Evolutionary conservation across 139 green algal genomes (phyloP), one percentile per base, ranked within the genome.

Genomic region (Chlorella sp.): DNA sequence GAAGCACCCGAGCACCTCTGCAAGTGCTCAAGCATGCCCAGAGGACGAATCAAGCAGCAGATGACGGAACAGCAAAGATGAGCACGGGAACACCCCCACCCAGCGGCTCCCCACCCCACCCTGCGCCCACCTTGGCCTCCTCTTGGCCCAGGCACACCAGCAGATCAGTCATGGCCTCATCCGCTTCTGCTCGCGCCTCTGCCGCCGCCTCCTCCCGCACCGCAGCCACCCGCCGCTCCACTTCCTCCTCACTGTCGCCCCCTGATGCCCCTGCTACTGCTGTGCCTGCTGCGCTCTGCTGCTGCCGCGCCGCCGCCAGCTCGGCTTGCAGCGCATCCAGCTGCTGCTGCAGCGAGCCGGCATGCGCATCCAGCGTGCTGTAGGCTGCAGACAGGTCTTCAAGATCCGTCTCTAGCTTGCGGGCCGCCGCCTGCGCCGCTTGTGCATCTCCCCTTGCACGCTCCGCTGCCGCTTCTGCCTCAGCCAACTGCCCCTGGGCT

Each of bases 121-220:
- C 30, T 7, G 13, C n/a, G 11, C 78, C 78, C 9, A 87, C 80
- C 67, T 90, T 90, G 11, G 60, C 83, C 64, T 94, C 88, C 84
- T 93, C 92, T 87, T 98, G 92, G 40, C 95, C 95, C 38, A 98
- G 79, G 84, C 95, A 98, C 26, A 94, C 94, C 36, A 98, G 88
- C 56, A 98, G 78, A 73, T 98, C 95, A 3, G 92, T 93, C 88
- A 98, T 92, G 41, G 90, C 88, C 2, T 90, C 88, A 24, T 96
- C 94, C 17, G 78, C 89, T 73, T 96, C 92, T 22, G 76, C 86
- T 48, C 88, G 82, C 1, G 89, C 93, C 46, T 85, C 90, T 40
- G 82, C 81, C 24, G 46, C 40, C 14, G 75, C 91, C 48, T 90
- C 89, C 60, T 89, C 73, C 41, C 73, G n/a, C 58, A 30, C 65